These are phyloP conservation scores for Pseudogymnoascus sp. DNA, from an alignment of 2,329 filamentous ascomycete species.

Conservation along the genomic window DNA sequence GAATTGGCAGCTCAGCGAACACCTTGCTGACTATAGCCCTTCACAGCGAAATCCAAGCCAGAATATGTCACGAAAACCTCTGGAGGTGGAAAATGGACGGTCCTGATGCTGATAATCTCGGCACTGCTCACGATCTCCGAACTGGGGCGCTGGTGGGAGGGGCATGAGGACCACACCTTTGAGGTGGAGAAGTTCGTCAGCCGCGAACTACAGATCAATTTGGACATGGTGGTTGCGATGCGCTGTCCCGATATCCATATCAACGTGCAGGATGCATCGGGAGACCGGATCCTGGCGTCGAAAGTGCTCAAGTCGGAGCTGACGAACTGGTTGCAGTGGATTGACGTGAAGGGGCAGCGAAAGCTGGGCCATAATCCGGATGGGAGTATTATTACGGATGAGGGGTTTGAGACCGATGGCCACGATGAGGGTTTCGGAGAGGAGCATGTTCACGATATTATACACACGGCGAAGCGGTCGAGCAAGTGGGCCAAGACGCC, in stretches of 20 bases:
- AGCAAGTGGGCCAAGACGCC: constrained; percentile 72
- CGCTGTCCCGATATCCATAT: constrained; percentile 80
- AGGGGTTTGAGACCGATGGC: constrained; percentile 49
- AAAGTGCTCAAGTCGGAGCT: constrained; percentile 65
- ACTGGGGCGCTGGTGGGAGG: constrained; percentile 73
- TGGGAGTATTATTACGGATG: constrained; percentile 48
- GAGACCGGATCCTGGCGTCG: constrained; percentile 82
- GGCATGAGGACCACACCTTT: constrained; percentile 81
- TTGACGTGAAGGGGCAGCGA: constrained; percentile 60
- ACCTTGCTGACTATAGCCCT: neutral
- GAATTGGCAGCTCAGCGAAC: neutral
- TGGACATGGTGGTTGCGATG: constrained; percentile 91
- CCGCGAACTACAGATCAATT: constrained; percentile 84
- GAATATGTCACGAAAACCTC: constrained; percentile 81
- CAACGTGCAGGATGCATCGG: constrained; percentile 93
- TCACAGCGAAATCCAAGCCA: constrained; percentile 83
- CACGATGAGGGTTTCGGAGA: constrained; percentile 64
- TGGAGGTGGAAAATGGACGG: constrained; percentile 88
- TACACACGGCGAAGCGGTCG: constrained; percentile 59
- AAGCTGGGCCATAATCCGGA: constrained; percentile 49
- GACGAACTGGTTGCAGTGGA: constrained; percentile 79
- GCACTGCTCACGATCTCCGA: constrained; percentile 71
- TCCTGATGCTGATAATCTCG: constrained; percentile 70
- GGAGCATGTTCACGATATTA: constrained; percentile 86
- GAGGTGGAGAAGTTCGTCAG: constrained; percentile 87